A percentile compares a stretch with the other conserved stretches of the same genome.
These are phyloP conservation scores for Crucibulum laeve DNA, from an alignment of 768 basidiomycete species.

Conservation along the genomic window DNA sequence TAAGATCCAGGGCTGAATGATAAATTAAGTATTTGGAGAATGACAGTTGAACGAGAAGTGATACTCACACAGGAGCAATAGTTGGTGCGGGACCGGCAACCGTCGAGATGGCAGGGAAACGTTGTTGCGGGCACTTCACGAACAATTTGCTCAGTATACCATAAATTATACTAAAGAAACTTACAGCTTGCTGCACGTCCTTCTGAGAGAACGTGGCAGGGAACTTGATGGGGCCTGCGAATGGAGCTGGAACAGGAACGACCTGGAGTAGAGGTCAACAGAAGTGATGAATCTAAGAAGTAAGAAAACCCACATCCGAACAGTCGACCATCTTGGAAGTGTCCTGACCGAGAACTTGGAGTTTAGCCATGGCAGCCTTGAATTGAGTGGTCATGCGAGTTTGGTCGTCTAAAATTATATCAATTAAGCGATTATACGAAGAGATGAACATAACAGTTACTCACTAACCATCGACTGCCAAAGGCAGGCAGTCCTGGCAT, in stretches of 20 bases:
- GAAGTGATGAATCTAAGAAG: constrained; percentile 11
- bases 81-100: constrained; percentile 6
- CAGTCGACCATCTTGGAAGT: constrained; percentile 26
- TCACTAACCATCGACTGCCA: constrained; percentile 10
- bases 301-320: constrained; percentile 21
- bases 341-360: constrained; percentile 26
- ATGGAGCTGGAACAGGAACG: constrained; percentile 12
- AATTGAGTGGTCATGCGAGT: constrained; percentile 17
- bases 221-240: constrained; percentile 17
- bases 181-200: constrained; percentile 13
- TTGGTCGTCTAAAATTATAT: constrained; percentile 20
- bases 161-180: background rate
- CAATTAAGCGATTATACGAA: constrained; percentile 9
- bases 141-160: background rate
- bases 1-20: background rate
- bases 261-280: background rate
- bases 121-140: constrained; percentile 1
- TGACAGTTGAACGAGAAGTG: background rate
- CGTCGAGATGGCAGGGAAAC: constrained; percentile 6
- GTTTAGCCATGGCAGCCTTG: constrained; percentile 26
- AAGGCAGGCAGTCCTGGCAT: constrained; percentile 15
- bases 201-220: constrained; percentile 14
- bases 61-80: constrained; percentile 5
- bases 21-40: background rate
- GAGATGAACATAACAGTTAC: background rate